phyloP scores from a whole-genome alignment of 169 alveolate genomes.

The Ichthyophthirius multifiliis region DNA sequence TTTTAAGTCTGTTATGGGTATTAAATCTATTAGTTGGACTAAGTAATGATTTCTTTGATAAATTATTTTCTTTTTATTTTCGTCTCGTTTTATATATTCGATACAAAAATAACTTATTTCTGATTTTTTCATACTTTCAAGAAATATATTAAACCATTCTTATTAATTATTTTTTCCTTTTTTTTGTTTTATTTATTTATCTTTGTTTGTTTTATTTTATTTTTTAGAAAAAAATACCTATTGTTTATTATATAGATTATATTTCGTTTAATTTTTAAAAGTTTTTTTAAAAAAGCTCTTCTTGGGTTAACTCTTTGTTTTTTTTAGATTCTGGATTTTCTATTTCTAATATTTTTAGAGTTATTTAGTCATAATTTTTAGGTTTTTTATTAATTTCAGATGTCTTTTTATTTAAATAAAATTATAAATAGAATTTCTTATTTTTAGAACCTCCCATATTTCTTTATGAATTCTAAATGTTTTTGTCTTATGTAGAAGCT shows the following conservation, averaged over 20 bases:
- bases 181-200: neutral
- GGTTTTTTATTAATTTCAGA: conserved; percentile 23
- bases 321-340: conserved; percentile 16
- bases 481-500: conserved; percentile 12
- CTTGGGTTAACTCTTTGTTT: neutral
- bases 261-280: neutral
- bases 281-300: neutral
- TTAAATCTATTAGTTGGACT: conserved; percentile 24
- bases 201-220: neutral
- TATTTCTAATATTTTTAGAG: neutral
- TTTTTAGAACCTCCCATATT: conserved; percentile 14
- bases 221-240: neutral
- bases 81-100: conserved; percentile 31
- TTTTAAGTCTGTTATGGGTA: conserved; percentile 13
- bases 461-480: conserved; percentile 21
- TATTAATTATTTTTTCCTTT: neutral
- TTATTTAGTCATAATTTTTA: conserved; percentile 27
- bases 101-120: conserved; percentile 7
- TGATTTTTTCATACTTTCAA: conserved; percentile 27
- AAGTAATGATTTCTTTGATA: conserved; percentile 10
- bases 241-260: neutral
- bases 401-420: neutral
- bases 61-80: conserved; percentile 22
- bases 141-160: conserved; percentile 24
- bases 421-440: no score